Percentiles rank a stretch among this genome's conserved stretches.
Evolutionary conservation across 257 asterid species (phyloP).

Genomic region (Solanum sejunctum): DNA sequence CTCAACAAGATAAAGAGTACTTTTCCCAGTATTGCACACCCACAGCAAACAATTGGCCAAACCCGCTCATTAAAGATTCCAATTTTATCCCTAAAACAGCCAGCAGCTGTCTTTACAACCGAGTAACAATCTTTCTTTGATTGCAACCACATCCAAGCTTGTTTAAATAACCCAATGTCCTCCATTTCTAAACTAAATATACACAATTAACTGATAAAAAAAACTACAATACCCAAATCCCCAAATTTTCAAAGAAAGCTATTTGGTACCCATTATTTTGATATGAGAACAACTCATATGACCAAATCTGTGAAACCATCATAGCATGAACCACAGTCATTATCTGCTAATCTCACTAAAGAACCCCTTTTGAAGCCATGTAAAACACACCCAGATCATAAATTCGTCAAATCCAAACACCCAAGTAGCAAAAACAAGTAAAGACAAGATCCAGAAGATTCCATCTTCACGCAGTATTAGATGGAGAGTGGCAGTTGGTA

Average conservation of each 20-base stretch:
- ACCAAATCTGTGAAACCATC: slow-evolving; percentile 7
- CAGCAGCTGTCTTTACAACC: slow-evolving; percentile 33
- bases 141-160: slow-evolving; percentile 86
- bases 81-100: slow-evolving; percentile 62
- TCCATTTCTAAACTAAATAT: slow-evolving; percentile 41
- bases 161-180: slow-evolving; percentile 91
- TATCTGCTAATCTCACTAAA: slow-evolving; percentile 10
- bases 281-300: slow-evolving; percentile 12
- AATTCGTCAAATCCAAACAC: slow-evolving; percentile 7
- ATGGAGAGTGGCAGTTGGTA: slow-evolving; percentile 6
- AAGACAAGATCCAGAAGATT: slow-evolving; percentile 55
- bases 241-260: neutral
- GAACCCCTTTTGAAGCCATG: neutral
- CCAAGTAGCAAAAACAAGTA: slow-evolving; percentile 10
- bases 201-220: neutral
- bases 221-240: neutral
- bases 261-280: slow-evolving; percentile 5
- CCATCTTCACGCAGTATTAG: slow-evolving; percentile 15
- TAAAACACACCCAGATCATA: slow-evolving; percentile 22
- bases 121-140: slow-evolving; percentile 65
- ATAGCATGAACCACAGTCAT: slow-evolving; percentile 11
- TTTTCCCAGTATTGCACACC: slow-evolving; percentile 54
- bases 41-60: slow-evolving; percentile 91
- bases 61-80: slow-evolving; percentile 69
- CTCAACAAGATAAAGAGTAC: slow-evolving; percentile 40